A percentile compares a stretch with the other conserved stretches of the same genome.
Conservation (phyloP, 306 rosid species). For the Prunus armeniaca region DNA sequence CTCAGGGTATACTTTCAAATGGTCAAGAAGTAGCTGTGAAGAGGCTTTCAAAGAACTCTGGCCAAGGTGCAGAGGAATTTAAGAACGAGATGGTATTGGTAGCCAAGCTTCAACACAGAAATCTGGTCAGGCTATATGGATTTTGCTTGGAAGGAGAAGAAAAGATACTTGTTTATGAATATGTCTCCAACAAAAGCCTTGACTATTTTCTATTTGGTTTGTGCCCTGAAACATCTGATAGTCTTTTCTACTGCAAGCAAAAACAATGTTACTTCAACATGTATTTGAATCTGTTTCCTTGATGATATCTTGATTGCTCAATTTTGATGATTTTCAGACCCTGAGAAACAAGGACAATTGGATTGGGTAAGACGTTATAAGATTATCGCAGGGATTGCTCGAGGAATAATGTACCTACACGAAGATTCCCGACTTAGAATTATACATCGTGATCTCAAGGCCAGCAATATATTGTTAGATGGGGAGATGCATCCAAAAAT, state of each 20-base stretch:
- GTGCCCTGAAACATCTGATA: background rate
- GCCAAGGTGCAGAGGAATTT: constrained; percentile 51
- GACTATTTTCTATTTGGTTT: constrained; percentile 48
- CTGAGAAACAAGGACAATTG: background rate
- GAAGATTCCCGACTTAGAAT: constrained; percentile 12
- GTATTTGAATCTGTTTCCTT: background rate
- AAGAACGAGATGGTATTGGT: constrained; percentile 20
- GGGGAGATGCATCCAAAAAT: constrained; percentile 7
- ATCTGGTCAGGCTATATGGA: constrained; percentile 47
- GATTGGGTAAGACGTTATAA: constrained; percentile 11
- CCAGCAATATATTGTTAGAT: background rate
- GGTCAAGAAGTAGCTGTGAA: constrained; percentile 61
- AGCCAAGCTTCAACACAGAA: constrained; percentile 62
- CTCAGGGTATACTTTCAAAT: constrained; percentile 45
- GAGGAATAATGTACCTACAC: constrained; percentile 9
- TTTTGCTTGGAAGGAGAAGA: constrained; percentile 56
- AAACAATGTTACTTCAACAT: background rate
- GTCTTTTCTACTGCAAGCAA: background rate
- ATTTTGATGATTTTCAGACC: constrained; percentile 9
- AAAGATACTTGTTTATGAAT: constrained; percentile 56
- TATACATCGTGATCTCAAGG: constrained; percentile 15
- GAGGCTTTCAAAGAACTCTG: constrained; percentile 42
- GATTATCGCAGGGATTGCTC: background rate
- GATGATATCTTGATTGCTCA: background rate
- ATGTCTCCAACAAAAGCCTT: constrained; percentile 49